Evolutionary conservation across 2,329 filamentous ascomycete genomes (phyloP).

Genomic region (Stachybotrys chartarum): DNA sequence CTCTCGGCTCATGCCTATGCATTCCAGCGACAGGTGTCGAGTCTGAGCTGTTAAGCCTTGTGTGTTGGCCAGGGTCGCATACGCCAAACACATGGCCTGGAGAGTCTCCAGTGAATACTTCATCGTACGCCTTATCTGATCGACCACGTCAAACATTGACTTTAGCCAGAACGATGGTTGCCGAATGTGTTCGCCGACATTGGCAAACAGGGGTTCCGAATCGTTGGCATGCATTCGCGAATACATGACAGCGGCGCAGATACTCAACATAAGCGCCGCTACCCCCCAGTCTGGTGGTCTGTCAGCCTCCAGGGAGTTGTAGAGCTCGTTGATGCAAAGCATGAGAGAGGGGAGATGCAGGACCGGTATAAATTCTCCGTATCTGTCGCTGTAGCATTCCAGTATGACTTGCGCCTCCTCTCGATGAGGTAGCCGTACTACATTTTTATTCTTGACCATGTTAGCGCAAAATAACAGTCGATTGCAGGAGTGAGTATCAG

Average conservation of each 20-base stretch:
- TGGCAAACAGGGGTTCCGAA: constrained; percentile 15
- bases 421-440: constrained; percentile 23
- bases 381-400: constrained; percentile 19
- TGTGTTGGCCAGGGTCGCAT: constrained; percentile 23
- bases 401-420: constrained; percentile 21
- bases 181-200: constrained; percentile 16
- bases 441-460: neutral
- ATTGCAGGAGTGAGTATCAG: neutral
- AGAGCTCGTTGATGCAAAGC: constrained; percentile 11
- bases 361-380: constrained; percentile 24
- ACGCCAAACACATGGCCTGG: constrained; percentile 20
- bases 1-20: constrained; percentile 22
- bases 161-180: constrained; percentile 25
- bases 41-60: constrained; percentile 26
- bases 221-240: constrained; percentile 22
- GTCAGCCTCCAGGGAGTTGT: constrained; percentile 18
- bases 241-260: constrained; percentile 22
- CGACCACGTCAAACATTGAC: constrained; percentile 25
- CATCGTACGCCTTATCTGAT: constrained; percentile 20
- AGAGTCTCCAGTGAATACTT: constrained; percentile 24
- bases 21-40: constrained; percentile 19
- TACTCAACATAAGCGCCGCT: constrained; percentile 18
- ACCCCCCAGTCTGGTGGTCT: constrained; percentile 13
- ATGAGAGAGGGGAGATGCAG: constrained; percentile 18
- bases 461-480: neutral